These are phyloP conservation scores for Trichophyton mentagrophytes DNA, from an alignment of 2,329 filamentous ascomycete species.

Conservation along the genomic window DNA sequence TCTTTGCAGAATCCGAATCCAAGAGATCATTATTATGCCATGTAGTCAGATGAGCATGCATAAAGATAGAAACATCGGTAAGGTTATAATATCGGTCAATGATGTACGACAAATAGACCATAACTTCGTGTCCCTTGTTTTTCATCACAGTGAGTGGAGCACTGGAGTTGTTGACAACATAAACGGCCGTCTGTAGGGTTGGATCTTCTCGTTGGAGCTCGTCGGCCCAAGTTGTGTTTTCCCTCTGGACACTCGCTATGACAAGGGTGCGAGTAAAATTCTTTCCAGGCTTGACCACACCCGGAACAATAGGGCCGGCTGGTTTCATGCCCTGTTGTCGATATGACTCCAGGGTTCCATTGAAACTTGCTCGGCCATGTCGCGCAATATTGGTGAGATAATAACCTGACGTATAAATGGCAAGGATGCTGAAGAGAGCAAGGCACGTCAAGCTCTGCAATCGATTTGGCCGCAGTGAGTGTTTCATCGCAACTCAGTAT, in stretches of 20 bases:
- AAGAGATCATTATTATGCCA: slow-evolving; percentile 50
- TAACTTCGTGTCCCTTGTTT: slow-evolving; percentile 51
- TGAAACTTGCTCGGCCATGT: neutral
- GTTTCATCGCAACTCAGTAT: neutral
- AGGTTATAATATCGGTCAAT: slow-evolving; percentile 50
- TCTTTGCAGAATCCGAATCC: slow-evolving; percentile 38
- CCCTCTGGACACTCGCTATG: slow-evolving; percentile 39
- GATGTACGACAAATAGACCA: slow-evolving; percentile 50
- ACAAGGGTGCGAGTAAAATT: slow-evolving; percentile 45
- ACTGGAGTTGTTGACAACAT: slow-evolving; percentile 41
- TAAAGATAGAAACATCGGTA: slow-evolving; percentile 47
- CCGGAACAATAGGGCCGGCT: neutral
- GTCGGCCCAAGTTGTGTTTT: slow-evolving; percentile 45
- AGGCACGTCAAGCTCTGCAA: neutral
- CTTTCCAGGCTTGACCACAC: slow-evolving; percentile 11
- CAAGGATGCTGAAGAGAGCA: neutral
- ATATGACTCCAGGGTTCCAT: neutral
- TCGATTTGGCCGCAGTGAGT: neutral
- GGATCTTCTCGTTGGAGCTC: slow-evolving; percentile 31
- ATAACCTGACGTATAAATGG: neutral
- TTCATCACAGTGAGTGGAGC: slow-evolving; percentile 40
- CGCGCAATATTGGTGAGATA: neutral
- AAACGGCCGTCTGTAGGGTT: slow-evolving; percentile 37
- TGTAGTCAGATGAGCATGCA: slow-evolving; percentile 43
- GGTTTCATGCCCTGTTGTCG: neutral